Evolutionary conservation across 1,284 basidiomycete genomes (phyloP), one percentile per base, ranked within the genome.

Genomic region (Ganoderma multipileum): DNA sequence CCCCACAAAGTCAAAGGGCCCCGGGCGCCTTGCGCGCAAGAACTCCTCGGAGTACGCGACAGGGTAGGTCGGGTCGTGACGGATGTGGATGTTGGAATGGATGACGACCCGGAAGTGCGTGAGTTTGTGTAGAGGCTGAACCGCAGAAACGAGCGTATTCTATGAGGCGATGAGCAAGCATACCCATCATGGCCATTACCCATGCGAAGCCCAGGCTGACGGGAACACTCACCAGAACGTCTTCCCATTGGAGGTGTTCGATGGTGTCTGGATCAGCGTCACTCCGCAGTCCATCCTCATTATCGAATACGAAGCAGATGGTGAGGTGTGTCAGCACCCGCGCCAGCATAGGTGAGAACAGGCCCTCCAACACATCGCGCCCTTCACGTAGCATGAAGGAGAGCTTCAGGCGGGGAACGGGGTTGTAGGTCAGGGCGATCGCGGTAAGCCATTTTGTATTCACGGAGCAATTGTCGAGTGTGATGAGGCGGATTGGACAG

Each of bases 71-170:
- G 54, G 54, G 16, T 33, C 16, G 54, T 55, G 54, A 16, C 11
- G 30, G 28, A 55, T 23, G 28, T n/a, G 30, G 28, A 55, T 23
- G 30, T 33, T 33, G 16, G 54, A 18, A 18, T 55, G 54, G 54
- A 55, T 20, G 54, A 55, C 54, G 54, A 55, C 4, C n/a, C 54
- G 54, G 28, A 55, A 30, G 54, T 55, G 54, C 12, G 54, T 33
- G 54, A 55, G 54, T 7, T 18, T 33, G 16, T 11, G 54, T 16
- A 33, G 30, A 1, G 28, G 26, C 16, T 14, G 16, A 2, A 55
- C 28, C 16, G 28, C 6, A 6, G 54, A 7, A 12, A 33, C 5
- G 14, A 33, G 2, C 23, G 7, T 26, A 5, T 50, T 14, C 47
- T 50, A n/a, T 5, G 38, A 20, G 20, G 23, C 8, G 1, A 39